Evolutionary conservation across 2,329 filamentous ascomycete genomes (phyloP).

Genomic region (Aspergillus sp.): DNA sequence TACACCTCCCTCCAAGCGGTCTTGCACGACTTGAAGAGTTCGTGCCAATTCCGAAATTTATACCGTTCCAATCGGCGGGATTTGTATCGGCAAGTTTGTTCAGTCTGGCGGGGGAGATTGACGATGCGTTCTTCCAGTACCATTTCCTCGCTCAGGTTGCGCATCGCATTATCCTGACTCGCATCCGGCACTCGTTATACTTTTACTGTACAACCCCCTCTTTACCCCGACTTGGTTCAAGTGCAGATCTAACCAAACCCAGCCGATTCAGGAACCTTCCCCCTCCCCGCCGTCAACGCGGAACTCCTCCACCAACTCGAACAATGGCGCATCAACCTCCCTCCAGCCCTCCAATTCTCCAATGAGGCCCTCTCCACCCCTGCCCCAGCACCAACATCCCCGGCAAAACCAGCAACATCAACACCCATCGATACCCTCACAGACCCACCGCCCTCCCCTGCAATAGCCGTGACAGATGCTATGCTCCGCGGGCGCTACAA

Average conservation of each 20-base stretch:
- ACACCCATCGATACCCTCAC: conserved; percentile 12
- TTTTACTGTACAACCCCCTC: conserved; percentile 35
- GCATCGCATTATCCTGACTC: conserved; percentile 50
- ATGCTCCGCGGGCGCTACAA: conserved; percentile 33
- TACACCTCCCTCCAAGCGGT: conserved; percentile 47
- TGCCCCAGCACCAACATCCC: conserved; percentile 15
- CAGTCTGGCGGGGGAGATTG: conserved; percentile 34
- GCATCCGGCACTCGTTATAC: conserved; percentile 47
- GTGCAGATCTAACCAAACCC: background rate
- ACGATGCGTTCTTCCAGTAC: conserved; percentile 51
- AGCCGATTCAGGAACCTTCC: conserved; percentile 39
- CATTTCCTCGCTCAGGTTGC: conserved; percentile 53
- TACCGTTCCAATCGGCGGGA: conserved; percentile 34
- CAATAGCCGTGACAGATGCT: conserved; percentile 29
- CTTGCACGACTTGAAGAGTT: conserved; percentile 47
- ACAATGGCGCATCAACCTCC: conserved; percentile 49
- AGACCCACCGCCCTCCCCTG: conserved; percentile 25
- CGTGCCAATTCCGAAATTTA: conserved; percentile 50
- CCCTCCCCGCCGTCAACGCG: conserved; percentile 43
- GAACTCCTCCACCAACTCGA: conserved; percentile 51
- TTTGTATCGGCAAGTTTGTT: conserved; percentile 24
- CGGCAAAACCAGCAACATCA: conserved; percentile 10
- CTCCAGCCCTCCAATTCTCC: conserved; percentile 41
- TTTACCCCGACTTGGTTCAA: background rate
- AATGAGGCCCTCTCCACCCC: conserved; percentile 22